phyloP scores from a whole-genome alignment of 768 basidiomycete species.

The Harrya chromipes region DNA sequence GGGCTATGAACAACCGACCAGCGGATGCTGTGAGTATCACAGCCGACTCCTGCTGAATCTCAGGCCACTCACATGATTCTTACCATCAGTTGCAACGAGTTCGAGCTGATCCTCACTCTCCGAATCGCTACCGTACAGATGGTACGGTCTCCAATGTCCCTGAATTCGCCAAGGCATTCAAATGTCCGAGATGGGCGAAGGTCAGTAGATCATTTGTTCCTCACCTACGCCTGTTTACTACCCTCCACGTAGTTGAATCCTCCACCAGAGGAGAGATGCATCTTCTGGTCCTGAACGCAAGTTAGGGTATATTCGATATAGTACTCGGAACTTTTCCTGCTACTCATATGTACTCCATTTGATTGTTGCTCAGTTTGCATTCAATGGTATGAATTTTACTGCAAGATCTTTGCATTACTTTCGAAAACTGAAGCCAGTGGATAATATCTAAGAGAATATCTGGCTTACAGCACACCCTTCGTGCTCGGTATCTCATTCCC shows the following conservation, averaged over 20 bases:
- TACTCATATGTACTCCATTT: conserved; percentile 19
- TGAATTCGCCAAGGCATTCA: conserved; percentile 86
- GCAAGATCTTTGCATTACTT: background rate
- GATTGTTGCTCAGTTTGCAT: background rate
- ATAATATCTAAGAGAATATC: background rate
- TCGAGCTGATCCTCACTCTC: conserved; percentile 88
- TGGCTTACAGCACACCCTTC: conserved; percentile 78
- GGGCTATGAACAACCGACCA: conserved; percentile 79
- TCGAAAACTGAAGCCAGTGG: background rate
- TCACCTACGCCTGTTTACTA: background rate
- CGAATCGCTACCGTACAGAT: conserved; percentile 72
- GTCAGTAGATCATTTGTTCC: conserved; percentile 37
- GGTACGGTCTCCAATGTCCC: conserved; percentile 87
- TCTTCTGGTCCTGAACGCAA: conserved; percentile 63
- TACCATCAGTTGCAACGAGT: conserved; percentile 62
- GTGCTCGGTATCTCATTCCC: conserved; percentile 92
- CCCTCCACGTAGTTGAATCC: conserved; percentile 63
- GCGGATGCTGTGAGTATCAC: conserved; percentile 59
- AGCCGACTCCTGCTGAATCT: background rate
- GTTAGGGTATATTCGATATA: conserved; percentile 4
- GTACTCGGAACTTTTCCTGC: background rate
- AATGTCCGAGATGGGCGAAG: conserved; percentile 73
- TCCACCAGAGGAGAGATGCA: conserved; percentile 71
- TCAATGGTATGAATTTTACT: background rate
- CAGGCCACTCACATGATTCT: background rate